These are phyloP conservation scores for Trichoderma guizhouense DNA, from an alignment of 2,329 filamentous ascomycete species.

Conservation along the genomic window DNA sequence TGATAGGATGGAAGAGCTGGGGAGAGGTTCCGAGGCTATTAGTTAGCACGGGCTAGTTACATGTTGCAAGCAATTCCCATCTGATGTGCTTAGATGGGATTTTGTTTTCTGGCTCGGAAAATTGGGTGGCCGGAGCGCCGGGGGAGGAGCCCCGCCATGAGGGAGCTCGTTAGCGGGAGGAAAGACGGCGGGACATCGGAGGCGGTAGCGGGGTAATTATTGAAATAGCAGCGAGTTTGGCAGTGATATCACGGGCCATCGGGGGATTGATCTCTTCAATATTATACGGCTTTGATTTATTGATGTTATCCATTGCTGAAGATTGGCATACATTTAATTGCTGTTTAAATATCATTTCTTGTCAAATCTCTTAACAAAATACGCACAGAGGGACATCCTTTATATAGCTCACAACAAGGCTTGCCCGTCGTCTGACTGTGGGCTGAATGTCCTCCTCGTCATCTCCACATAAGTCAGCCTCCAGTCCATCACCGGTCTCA, in stretches of 20 bases:
- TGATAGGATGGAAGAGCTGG: not conserved
- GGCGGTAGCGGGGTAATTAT: not conserved
- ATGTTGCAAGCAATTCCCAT: not conserved
- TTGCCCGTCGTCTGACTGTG: not conserved
- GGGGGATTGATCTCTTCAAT: not conserved
- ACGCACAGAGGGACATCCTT: not conserved
- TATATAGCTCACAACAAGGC: not conserved
- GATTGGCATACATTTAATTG: not conserved
- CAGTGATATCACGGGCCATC: not conserved
- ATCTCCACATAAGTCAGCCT: constrained; percentile 16
- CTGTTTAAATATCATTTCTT: too few species aligned
- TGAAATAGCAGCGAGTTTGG: not conserved
- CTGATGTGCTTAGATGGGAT: not conserved
- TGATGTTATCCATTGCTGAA: too few species aligned
- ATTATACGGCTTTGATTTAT: too few species aligned
- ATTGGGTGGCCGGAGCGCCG: constrained; percentile 11
- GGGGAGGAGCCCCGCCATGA: constrained; percentile 1
- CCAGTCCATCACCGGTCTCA: not conserved
- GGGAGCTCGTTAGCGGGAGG: not conserved
- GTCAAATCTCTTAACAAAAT: not conserved
- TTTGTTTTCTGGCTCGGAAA: constrained; percentile 6
- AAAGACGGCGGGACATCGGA: constrained; percentile 4
- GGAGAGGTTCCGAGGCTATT: not conserved
- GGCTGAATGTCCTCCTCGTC: not conserved
- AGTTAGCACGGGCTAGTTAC: not conserved